These are phyloP conservation scores for Porodaedalea pini DNA, from an alignment of 1,284 basidiomycete genomes.

Conservation along the genomic window DNA sequence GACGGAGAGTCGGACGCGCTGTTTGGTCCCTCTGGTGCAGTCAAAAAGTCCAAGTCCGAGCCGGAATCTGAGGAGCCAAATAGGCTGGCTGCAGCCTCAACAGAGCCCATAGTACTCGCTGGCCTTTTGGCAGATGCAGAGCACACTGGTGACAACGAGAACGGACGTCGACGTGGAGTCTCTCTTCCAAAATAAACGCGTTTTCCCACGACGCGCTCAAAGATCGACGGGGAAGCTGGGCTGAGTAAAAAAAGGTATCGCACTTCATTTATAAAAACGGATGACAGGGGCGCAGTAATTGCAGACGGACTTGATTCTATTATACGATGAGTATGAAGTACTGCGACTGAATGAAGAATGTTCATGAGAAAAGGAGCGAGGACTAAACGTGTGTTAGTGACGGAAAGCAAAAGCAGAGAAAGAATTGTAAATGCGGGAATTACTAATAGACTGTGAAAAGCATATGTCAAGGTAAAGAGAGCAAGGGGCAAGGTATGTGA, in stretches of 20 bases:
- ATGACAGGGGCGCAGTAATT: not conserved
- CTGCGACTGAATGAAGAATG: conserved; percentile 30
- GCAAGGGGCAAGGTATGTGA: conserved; percentile 5
- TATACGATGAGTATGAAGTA: conserved; percentile 34
- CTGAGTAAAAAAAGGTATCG: not conserved
- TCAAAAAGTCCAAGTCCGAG: conserved; percentile 23
- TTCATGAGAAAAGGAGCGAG: conserved; percentile 16
- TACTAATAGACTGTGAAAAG: conserved; percentile 17
- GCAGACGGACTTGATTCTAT: conserved; percentile 17
- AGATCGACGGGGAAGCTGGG: not conserved
- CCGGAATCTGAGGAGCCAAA: conserved; percentile 61
- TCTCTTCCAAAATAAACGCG: not conserved
- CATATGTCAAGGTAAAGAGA: conserved; percentile 10
- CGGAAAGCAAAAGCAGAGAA: conserved; percentile 1
- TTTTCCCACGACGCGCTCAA: not conserved
- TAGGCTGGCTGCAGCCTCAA: conserved; percentile 74
- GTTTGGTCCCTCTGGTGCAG: conserved; percentile 15
- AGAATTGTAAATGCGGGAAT: conserved; percentile 8
- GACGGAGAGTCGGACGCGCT: conserved; percentile 13
- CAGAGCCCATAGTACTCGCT: conserved; percentile 46
- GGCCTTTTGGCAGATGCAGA: not conserved
- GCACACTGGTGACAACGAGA: not conserved
- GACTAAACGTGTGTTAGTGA: conserved; percentile 18
- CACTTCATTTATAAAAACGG: not conserved
- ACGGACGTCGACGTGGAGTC: not conserved